These are phyloP conservation scores for Blastocystis sp. DNA, from an alignment of 352 stramenopile genomes.

Conservation along the genomic window DNA sequence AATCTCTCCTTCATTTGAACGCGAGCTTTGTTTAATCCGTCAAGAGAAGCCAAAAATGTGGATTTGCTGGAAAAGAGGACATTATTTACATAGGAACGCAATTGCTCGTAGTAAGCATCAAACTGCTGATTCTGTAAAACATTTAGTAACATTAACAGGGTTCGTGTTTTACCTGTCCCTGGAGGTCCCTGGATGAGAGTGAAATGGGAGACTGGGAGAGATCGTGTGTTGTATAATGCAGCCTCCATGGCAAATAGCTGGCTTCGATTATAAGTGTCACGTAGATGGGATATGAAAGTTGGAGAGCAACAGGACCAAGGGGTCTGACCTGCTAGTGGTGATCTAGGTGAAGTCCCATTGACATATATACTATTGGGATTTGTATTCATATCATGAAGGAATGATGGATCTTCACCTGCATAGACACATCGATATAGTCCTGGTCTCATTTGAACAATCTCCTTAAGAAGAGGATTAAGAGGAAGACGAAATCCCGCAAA, in stretches of 20 bases:
- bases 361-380: not conserved
- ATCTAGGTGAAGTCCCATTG: not conserved
- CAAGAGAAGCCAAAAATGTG: constrained; percentile 22
- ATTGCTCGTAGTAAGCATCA: constrained; percentile 35
- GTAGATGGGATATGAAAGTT: constrained; percentile 6
- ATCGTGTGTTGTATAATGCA: not conserved
- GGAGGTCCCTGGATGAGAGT: constrained; percentile 87
- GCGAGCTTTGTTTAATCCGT: constrained; percentile 34
- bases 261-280: constrained; percentile 7
- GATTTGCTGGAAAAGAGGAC: not conserved
- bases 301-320: not conserved
- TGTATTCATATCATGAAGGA: not conserved
- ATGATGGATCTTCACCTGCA: constrained; percentile 31
- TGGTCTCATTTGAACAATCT: not conserved
- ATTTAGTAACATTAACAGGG: constrained; percentile 75
- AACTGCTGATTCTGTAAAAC: constrained; percentile 62
- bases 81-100: constrained; percentile 17
- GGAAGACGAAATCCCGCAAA: constrained; percentile 9
- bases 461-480: constrained; percentile 34
- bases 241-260: constrained; percentile 48
- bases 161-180: constrained; percentile 89
- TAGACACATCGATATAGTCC: constrained; percentile 28
- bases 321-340: not conserved
- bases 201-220: constrained; percentile 23
- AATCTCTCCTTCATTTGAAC: constrained; percentile 64